Conservation (phyloP, 2,329 filamentous ascomycete species). For the Corynespora cassiicola region DNA sequence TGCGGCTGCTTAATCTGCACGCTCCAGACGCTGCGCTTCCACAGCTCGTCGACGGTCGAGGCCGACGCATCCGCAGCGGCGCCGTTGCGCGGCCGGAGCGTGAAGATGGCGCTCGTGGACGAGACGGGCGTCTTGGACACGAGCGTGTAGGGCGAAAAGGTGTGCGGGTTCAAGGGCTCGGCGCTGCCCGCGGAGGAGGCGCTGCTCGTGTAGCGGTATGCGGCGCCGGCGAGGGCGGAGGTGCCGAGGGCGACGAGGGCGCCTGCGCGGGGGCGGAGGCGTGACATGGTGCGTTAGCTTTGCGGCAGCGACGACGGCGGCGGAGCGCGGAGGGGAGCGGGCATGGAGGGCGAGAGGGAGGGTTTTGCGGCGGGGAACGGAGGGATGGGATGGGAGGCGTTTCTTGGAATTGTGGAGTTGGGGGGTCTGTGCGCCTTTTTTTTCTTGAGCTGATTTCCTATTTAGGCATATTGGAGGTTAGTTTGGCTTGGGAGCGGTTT, state of each 20-base stretch:
- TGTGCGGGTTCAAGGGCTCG: slow-evolving; percentile 60
- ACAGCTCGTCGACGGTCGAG: slow-evolving; percentile 50
- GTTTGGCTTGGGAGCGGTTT: too few relatives aligned
- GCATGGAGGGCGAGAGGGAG: too few relatives aligned
- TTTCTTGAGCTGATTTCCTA: too few relatives aligned
- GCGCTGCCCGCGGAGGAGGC: slow-evolving; percentile 32
- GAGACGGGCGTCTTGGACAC: slow-evolving; percentile 68
- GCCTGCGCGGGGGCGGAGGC: slow-evolving; percentile 33
- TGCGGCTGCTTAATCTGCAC: slow-evolving; percentile 95
- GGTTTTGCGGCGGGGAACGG: too few relatives aligned
- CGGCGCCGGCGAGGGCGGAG: slow-evolving; percentile 40
- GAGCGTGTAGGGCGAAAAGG: slow-evolving; percentile 72
- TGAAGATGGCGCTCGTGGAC: slow-evolving; percentile 72
- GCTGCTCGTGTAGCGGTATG: slow-evolving; percentile 38
- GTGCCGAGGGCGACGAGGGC: slow-evolving; percentile 39
- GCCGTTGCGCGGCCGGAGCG: slow-evolving; percentile 56
- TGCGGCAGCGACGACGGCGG: neutral
- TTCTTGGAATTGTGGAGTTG: too few relatives aligned
- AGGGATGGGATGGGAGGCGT: too few relatives aligned
- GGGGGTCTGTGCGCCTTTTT: too few relatives aligned
- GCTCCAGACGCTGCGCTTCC: slow-evolving; percentile 77
- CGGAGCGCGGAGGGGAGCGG: neutral
- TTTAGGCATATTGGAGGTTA: too few relatives aligned
- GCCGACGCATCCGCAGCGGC: slow-evolving; percentile 33
- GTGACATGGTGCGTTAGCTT: slow-evolving; percentile 30